Evolutionary conservation across 1,284 basidiomycete genomes (phyloP).

Genomic region (Melanopsichium pennsylvanicum): DNA sequence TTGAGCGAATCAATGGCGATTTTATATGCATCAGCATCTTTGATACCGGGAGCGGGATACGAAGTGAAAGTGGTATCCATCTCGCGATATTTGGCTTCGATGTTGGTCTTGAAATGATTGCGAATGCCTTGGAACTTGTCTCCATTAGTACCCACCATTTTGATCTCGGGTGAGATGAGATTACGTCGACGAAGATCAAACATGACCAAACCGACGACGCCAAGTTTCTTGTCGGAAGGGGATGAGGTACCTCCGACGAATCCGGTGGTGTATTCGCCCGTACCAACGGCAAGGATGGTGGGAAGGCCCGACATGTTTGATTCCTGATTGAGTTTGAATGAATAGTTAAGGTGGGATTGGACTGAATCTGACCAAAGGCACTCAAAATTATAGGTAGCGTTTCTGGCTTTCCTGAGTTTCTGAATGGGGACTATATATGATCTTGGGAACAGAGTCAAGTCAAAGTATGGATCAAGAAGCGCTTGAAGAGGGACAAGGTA

Average conservation of each 20-base stretch:
- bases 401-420: too few relatives aligned
- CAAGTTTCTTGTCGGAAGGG: conserved; percentile 89
- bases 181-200: conserved; percentile 86
- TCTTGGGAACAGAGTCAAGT: too few relatives aligned
- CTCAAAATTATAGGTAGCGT: too few relatives aligned
- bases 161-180: conserved; percentile 75
- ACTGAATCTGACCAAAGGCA: too few relatives aligned
- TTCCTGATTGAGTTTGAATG: too few relatives aligned
- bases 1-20: conserved; percentile 80
- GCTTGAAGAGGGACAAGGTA: too few relatives aligned
- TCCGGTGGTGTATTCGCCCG: conserved; percentile 77
- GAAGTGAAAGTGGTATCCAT: conserved; percentile 83
- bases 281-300: conserved; percentile 39
- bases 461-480: too few relatives aligned
- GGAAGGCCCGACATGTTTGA: conserved; percentile 17
- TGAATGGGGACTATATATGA: too few relatives aligned
- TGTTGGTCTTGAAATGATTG: conserved; percentile 81
- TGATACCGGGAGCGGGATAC: conserved; percentile 76
- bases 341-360: too few relatives aligned
- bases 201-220: conserved; percentile 84
- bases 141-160: conserved; percentile 85
- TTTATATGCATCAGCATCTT: conserved; percentile 85
- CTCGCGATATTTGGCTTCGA: conserved; percentile 82
- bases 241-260: conserved; percentile 89
- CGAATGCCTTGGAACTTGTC: conserved; percentile 84